Base-by-base conservation (phyloP, 345 rosid genomes). In the Pugionium cornutum region DNA sequence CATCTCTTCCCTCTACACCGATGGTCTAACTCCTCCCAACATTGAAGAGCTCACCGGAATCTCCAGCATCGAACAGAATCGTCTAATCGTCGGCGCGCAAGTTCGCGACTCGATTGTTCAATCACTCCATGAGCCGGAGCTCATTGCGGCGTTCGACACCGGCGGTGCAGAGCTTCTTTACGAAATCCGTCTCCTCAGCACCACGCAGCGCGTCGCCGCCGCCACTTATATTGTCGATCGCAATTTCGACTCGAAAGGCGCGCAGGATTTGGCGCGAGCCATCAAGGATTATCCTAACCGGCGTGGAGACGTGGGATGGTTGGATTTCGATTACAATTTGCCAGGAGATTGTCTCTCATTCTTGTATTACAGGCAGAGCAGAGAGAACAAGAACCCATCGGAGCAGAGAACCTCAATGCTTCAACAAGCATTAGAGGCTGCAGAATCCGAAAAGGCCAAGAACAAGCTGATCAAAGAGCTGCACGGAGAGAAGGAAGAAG, bases 291-390 rank as follows among this genome's bases (percentile, higher is more conserved):
- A 75, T 54, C 97, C 98, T 1, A 78, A 81, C 28, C 75, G 97
- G 28, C 79, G 83, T 6, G 85, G 85, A 4, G 97, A 92, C 6
- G 80, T 57, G 9, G 77, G 76, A 0, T 89, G 94, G 97, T 80
- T 80, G 34, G 73, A 67, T 53, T 92, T 89, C 36, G 84, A 92
- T 47, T 89, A 85, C 52, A 62, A 62, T 0, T 68, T 75, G 3
- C 92, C 98, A 0, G 96, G 97, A 11, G 98, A 92, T 65, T 92
- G 98, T 51, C 76, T 92, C 30, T 43, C 96, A 0, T 92, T 80
- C 66, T 52, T 89, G 86, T 85, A 86, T 40, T 88, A 73, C 4
- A 81, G 98, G 74, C 97, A 82, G 71, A 37, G 86, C 35, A 75
- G 79, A 58, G 99, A 94, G 83, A 82, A 88, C 27, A 68, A 51